Conservation (phyloP, 1,284 basidiomycete genomes). For the Singerocomus inundabilis region DNA sequence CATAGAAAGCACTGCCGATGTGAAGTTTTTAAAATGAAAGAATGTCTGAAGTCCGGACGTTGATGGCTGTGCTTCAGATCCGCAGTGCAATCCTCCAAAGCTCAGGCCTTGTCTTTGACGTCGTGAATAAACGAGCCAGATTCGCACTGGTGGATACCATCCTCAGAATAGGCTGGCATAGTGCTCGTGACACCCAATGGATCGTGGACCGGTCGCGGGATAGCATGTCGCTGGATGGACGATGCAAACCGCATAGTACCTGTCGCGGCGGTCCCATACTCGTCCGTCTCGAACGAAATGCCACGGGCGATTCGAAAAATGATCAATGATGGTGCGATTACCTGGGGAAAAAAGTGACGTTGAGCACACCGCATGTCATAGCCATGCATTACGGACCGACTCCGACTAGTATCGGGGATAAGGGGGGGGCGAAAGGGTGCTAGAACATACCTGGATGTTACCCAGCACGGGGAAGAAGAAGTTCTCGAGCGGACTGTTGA, state of each 20-base stretch:
- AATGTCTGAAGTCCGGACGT: too few relatives aligned
- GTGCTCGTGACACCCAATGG: slow-evolving; percentile 10
- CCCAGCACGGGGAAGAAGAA: slow-evolving; percentile 23
- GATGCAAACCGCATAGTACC: slow-evolving; percentile 11
- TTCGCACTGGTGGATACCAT: not conserved
- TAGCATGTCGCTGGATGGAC: not conserved
- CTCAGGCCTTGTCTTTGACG: slow-evolving; percentile 10
- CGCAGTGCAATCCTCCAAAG: not conserved
- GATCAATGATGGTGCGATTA: slow-evolving; percentile 22
- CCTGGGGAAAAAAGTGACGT: too few relatives aligned
- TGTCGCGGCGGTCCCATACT: not conserved
- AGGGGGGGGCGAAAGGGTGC: too few relatives aligned
- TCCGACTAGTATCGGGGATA: too few relatives aligned
- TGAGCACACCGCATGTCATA: too few relatives aligned
- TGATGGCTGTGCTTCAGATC: too few relatives aligned
- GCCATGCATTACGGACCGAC: too few relatives aligned
- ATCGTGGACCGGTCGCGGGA: not conserved
- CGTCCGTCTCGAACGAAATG: slow-evolving; percentile 17
- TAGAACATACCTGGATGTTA: slow-evolving; percentile 22
- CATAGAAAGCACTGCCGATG: too few relatives aligned
- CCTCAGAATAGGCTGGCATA: not conserved
- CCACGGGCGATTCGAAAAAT: slow-evolving; percentile 22
- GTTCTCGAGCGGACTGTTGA: slow-evolving; percentile 17
- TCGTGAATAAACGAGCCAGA: slow-evolving; percentile 19
- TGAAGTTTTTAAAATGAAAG: too few relatives aligned